Percentiles rank a stretch among this genome's conserved stretches.
phyloP scores from a whole-genome alignment of 2,329 filamentous ascomycete species.

The Eutypella sp. region DNA sequence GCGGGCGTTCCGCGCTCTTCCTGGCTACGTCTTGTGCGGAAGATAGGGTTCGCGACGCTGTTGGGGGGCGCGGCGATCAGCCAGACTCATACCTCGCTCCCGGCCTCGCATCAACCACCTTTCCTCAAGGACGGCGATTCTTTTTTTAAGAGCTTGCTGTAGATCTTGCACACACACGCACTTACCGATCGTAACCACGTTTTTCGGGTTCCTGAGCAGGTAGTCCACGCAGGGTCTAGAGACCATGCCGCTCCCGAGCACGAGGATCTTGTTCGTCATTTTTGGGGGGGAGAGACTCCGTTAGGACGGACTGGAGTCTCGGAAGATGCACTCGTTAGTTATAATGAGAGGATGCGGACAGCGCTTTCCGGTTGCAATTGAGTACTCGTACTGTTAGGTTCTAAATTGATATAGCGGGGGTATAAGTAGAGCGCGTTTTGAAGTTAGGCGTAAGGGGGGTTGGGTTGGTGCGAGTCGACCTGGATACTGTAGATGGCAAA shows the following conservation, averaged over 20 bases:
- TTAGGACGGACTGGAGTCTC: too few species aligned
- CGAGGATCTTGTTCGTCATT: not conserved
- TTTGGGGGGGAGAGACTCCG: too few species aligned
- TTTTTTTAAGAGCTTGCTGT: too few species aligned
- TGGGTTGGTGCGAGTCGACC: too few species aligned
- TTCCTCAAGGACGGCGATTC: not conserved
- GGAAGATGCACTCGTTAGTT: too few species aligned
- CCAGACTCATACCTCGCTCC: not conserved
- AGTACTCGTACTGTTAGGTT: too few species aligned
- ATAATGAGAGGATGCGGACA: too few species aligned
- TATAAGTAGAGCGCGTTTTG: too few species aligned
- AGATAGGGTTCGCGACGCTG: not conserved
- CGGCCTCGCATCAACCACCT: not conserved
- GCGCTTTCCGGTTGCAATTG: too few species aligned
- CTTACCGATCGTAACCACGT: constrained; percentile 13
- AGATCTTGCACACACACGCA: not conserved
- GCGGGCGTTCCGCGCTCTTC: not conserved
- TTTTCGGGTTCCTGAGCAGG: constrained; percentile 8
- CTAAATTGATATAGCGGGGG: too few species aligned
- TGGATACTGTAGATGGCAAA: too few species aligned
- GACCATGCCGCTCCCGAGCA: not conserved
- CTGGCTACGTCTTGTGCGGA: not conserved
- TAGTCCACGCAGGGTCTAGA: not conserved
- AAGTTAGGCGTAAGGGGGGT: too few species aligned
- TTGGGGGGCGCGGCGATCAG: not conserved